phyloP scores from a whole-genome alignment of 345 rosid species.

The Syzygium oleosum region DNA sequence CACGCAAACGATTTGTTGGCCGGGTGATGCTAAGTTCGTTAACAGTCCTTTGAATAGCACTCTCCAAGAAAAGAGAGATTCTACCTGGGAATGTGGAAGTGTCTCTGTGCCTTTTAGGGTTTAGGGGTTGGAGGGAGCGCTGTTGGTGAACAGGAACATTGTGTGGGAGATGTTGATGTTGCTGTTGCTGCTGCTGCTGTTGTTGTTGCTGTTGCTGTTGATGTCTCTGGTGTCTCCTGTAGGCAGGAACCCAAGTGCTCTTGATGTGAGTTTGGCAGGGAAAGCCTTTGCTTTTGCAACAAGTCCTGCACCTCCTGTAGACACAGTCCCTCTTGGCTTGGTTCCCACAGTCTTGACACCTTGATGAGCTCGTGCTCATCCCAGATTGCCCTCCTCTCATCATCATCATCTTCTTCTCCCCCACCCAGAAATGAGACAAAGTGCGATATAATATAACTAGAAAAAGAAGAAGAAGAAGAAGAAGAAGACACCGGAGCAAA shows the following conservation, averaged over 20 bases:
- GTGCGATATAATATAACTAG: not conserved
- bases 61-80: not conserved
- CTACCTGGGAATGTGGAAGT: conserved; percentile 4
- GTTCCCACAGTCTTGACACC: conserved; percentile 30
- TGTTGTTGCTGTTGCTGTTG: not conserved
- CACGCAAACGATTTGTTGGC: not conserved
- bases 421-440: not conserved
- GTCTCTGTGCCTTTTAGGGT: conserved; percentile 34
- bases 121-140: conserved; percentile 14
- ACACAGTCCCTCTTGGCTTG: conserved; percentile 22
- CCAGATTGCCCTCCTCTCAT: not conserved
- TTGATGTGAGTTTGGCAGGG: conserved; percentile 20
- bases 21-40: not conserved
- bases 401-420: not conserved
- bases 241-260: conserved; percentile 24
- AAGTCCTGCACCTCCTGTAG: conserved; percentile 24
- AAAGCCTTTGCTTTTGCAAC: conserved; percentile 18
- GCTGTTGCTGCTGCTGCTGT: not conserved
- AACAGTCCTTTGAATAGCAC: not conserved
- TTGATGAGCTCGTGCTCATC: conserved; percentile 5
- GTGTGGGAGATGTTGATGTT: not conserved
- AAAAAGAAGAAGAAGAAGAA: not conserved
- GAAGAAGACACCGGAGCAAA: not conserved
- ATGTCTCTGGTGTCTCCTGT: conserved; percentile 1
- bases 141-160: conserved; percentile 6